These are phyloP conservation scores for Skeletonema potamos DNA, from an alignment of 108 stramenopile genomes.

Conservation along the genomic window DNA sequence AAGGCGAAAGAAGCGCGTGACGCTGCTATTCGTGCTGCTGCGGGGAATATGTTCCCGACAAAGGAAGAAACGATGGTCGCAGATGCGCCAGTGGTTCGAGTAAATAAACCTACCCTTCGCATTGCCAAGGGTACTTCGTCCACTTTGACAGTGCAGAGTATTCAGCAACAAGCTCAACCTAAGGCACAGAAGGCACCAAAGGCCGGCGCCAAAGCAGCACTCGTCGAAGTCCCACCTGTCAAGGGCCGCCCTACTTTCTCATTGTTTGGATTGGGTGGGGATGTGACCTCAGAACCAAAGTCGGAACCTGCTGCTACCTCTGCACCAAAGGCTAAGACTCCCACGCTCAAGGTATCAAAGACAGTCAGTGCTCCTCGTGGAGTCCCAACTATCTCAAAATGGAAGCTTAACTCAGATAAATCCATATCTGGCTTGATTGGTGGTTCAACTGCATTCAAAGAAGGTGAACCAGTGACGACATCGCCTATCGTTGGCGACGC, in stretches of 20 bases:
- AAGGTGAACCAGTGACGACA: constrained; percentile 54
- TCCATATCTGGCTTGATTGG: constrained; percentile 54
- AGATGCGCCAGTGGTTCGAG: constrained; percentile 5
- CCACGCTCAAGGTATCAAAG: constrained; percentile 8
- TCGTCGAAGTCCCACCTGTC: constrained; percentile 21
- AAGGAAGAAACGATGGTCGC: constrained; percentile 2
- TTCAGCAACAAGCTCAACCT: constrained; percentile 8
- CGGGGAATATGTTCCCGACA: not conserved
- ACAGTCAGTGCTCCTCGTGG: constrained; percentile 35
- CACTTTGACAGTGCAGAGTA: not conserved
- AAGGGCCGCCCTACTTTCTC: constrained; percentile 50
- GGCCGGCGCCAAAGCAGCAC: not conserved
- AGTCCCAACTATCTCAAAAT: constrained; percentile 56
- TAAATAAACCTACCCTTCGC: constrained; percentile 2
- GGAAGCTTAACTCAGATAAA: constrained; percentile 54
- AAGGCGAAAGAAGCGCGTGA: constrained; percentile 14
- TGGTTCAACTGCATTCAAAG: constrained; percentile 47
- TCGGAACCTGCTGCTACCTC: not conserved
- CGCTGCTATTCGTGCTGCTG: constrained; percentile 18
- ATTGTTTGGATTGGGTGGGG: constrained; percentile 43
- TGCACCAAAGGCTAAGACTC: not conserved
- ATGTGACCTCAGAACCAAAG: not conserved
- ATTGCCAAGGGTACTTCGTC: constrained; percentile 1
- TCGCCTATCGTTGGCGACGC: constrained; percentile 45
- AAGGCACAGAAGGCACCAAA: constrained; percentile 9